Base-by-base conservation (phyloP, 164 flowering plant genomes). In the Magnolia sinica region DNA sequence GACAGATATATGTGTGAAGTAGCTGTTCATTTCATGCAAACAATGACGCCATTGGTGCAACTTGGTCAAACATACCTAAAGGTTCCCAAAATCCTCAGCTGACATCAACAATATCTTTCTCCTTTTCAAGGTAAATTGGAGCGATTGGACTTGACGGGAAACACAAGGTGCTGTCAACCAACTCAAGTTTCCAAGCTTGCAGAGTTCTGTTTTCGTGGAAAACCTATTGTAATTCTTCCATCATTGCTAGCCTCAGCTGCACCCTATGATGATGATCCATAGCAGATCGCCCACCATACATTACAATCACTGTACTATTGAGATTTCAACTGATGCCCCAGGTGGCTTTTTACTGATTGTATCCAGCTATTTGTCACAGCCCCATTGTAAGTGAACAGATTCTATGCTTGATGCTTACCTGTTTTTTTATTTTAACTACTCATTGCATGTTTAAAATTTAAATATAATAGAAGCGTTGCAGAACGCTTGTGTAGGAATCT, bases 221-320 rank as follows among this genome's bases (percentile, higher is more conserved):
- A 64, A 63, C 86, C 90, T 2, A 64, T 87, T 69, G 79, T 91
- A 70, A 65, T 86, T 73, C 78, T 86, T 69, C 84, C 88, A 13
- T 73, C 81, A 45, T 22, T 66, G 14, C 74, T 71, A 65, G 51
- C 82, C 29, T 1, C 73, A 10, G 50, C 52, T 77, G 77, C 73
- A 51, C 87, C 87, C 37, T 83, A 88, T 72, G 92, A 91, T 76
- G 89, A 85, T 72, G 92, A 89, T 77, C 89, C 89, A 5, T 91
- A 87, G 80, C 6, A 72, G 55, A 19, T 73, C 18, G 29, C 19
- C 68, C 74, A 51, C 23, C 4, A 10, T 55, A 13, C 20, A 52
- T 23, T 37, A 55, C 64, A 70, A 70, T 20, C 45, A 45, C 16
- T 49, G 16, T 50, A 8, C 1, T 29, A 5, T 68, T 23, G 16